Conservation (phyloP, 805 yeast species). For the Sugiyamaella boreocaroliniensis region DNA sequence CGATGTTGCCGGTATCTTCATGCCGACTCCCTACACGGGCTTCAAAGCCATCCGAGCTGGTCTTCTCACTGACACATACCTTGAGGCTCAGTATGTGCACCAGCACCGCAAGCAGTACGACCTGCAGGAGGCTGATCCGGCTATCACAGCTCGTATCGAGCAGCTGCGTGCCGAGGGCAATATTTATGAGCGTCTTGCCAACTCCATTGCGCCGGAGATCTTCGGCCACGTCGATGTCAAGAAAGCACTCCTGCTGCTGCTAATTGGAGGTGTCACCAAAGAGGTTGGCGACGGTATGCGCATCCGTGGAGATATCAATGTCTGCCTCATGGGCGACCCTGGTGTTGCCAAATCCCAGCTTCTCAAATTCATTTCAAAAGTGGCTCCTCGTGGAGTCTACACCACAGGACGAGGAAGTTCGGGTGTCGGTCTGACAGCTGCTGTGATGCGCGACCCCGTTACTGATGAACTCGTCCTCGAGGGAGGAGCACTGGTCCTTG, state of each 20-base stretch:
- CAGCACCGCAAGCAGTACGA: slow-evolving; percentile 90
- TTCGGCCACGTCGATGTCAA: slow-evolving; percentile 91
- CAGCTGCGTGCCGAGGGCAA: slow-evolving; percentile 55
- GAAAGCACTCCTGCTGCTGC: slow-evolving; percentile 73
- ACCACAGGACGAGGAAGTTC: slow-evolving; percentile 99
- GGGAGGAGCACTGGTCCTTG: slow-evolving; percentile 95
- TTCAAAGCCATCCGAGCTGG: slow-evolving; percentile 91
- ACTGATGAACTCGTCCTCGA: slow-evolving; percentile 97
- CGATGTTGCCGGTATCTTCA: slow-evolving; percentile 83
- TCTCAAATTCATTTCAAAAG: slow-evolving; percentile 80
- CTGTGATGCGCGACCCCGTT: slow-evolving; percentile 98
- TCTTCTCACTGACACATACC: slow-evolving; percentile 82
- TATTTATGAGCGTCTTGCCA: slow-evolving; percentile 71
- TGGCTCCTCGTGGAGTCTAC: slow-evolving; percentile 94
- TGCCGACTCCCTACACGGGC: slow-evolving; percentile 96
- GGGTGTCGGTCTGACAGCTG: slow-evolving; percentile 98
- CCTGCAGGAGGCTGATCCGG: slow-evolving; percentile 49
- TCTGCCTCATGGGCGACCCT: slow-evolving; percentile 97
- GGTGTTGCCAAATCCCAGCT: slow-evolving; percentile 99
- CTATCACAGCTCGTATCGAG: slow-evolving; percentile 49
- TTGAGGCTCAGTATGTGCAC: slow-evolving; percentile 77
- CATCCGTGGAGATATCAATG: slow-evolving; percentile 94
- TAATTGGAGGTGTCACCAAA: slow-evolving; percentile 94
- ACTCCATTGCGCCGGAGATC: slow-evolving; percentile 95
- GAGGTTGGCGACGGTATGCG: slow-evolving; percentile 94